A percentile compares a stretch with the other conserved stretches of the same genome.
phyloP scores from a whole-genome alignment of 2,329 filamentous ascomycete genomes.

The Sporothrix sp. region DNA sequence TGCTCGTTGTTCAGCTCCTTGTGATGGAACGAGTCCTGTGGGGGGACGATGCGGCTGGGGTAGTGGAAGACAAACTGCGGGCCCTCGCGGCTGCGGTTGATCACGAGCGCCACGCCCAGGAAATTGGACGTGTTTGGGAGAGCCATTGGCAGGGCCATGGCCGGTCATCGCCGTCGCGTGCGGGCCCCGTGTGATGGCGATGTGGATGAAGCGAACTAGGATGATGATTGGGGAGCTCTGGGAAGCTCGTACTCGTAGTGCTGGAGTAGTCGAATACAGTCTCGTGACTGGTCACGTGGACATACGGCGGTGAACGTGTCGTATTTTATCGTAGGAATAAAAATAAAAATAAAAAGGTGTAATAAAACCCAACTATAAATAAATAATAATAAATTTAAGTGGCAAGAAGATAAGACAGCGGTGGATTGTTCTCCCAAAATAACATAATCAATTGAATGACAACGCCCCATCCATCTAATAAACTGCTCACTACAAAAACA shows the following conservation, averaged over 20 bases:
- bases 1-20: conserved; percentile 25
- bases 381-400: too few species aligned
- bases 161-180: not conserved
- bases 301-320: too few species aligned
- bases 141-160: conserved; percentile 37
- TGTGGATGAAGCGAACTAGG: not conserved
- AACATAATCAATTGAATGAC: not conserved
- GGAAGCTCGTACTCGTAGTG: not conserved
- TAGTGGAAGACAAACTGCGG: conserved; percentile 82
- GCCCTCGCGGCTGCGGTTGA: conserved; percentile 65
- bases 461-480: conserved; percentile 3
- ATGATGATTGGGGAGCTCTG: not conserved
- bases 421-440: too few species aligned
- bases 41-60: conserved; percentile 48
- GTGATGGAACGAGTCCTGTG: conserved; percentile 22
- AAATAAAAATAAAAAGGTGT: too few species aligned
- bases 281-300: too few species aligned
- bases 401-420: too few species aligned
- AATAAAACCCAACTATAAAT: too few species aligned
- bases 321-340: too few species aligned
- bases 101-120: conserved; percentile 63
- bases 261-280: too few species aligned
- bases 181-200: not conserved
- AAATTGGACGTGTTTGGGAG: conserved; percentile 46
- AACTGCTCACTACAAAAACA: not conserved